Evolutionary conservation across 192 early-diverging fungal genomes (phyloP).

Genomic region (Coemansia biformis): DNA sequence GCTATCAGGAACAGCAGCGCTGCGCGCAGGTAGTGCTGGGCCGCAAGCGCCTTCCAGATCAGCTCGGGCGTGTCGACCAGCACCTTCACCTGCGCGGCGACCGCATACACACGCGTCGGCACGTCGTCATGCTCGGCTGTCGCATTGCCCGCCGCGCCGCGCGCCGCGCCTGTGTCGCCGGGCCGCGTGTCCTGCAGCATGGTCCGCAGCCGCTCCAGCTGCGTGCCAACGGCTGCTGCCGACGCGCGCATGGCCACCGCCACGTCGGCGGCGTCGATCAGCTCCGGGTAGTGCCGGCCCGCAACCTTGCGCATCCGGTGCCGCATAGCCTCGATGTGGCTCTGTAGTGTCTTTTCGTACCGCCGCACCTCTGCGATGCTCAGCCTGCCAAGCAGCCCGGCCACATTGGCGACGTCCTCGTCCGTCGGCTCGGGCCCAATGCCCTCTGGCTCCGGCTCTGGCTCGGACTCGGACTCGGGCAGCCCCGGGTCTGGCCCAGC

Average conservation of each 20-base stretch:
- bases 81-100: constrained; percentile 46
- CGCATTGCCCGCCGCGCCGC: neutral
- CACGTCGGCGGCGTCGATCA: constrained; percentile 40
- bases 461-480: too few species aligned
- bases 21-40: constrained; percentile 27
- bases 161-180: neutral
- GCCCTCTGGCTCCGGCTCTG: too few species aligned
- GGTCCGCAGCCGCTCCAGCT: constrained; percentile 8
- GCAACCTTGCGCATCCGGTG: constrained; percentile 31
- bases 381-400: constrained; percentile 21
- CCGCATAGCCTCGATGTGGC: constrained; percentile 19
- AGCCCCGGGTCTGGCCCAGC: too few species aligned
- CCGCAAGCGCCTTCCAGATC: constrained; percentile 37
- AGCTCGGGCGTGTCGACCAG: constrained; percentile 43
- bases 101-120: constrained; percentile 16
- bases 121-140: neutral
- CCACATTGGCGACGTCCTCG: constrained; percentile 9
- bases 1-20: constrained; percentile 42
- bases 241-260: constrained; percentile 32
- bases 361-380: constrained; percentile 36
- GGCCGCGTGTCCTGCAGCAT: constrained; percentile 5
- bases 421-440: neutral
- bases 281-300: constrained; percentile 35
- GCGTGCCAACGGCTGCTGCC: constrained; percentile 14
- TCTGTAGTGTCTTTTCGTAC: constrained; percentile 26